Base-by-base conservation (phyloP, 1,139 yeast species). In the Torulaspora globosa region DNA sequence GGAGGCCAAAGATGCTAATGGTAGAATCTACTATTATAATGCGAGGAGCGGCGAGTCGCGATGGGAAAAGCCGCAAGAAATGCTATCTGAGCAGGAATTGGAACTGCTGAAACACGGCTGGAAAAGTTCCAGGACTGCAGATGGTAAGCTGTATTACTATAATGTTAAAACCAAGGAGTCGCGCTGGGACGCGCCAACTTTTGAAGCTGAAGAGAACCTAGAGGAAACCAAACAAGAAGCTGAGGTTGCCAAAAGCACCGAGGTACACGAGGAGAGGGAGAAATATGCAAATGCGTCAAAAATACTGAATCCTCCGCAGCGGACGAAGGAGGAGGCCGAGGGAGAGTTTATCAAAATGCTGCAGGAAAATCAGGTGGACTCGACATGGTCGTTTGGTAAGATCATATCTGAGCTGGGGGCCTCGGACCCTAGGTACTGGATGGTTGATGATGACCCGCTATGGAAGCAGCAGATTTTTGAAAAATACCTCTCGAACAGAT, bases 121-220 rank as follows among this genome's bases (percentile, higher is more conserved):
- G 96, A 73, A 73, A 49, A 71, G 71, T 51, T 81, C 73, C 43
- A 67, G 70, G 1, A 79, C 92, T 0, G 87, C 84, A 29, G 92
- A 82, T 15, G 94, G 92, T 1, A 70, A 70, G 47, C 70, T 70
- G 28, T 90, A 89, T 65, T 90, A 87, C 70, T 84, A 83, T 65
- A 84, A 86, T 60, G 70, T 72, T 16, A 65, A 66, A 15, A 78
- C 90, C 0, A 77, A 79, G 3, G 82, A 81, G 57, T 82, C 95
- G 10, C 81, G 84, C 0, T 90, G 97, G 97, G 87, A 82, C 21
- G 65, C 76, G 18, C 97, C 97, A 0, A 70, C 61, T 0, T 82
- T 69, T 18, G 63, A 69, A 3, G 46, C 54, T 37, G 26, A 37
- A 36, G 3, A 34, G 26, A 26, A 23, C 43, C 48, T 15, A 10